Evolutionary conservation across 192 early-diverging fungal genomes (phyloP).

Genomic region (Backusella morwellensis): DNA sequence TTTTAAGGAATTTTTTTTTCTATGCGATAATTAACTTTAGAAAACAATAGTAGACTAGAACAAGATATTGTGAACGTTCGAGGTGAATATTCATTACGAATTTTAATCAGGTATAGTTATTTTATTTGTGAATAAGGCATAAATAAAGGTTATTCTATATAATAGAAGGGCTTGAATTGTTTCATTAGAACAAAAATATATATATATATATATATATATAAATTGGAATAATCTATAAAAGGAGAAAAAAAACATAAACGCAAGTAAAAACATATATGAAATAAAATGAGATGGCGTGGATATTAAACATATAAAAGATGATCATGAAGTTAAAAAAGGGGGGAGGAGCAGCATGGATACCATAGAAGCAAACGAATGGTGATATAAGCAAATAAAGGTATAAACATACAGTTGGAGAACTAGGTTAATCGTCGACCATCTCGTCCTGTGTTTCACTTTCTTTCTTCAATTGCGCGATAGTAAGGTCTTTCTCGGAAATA

Average conservation of each 20-base stretch:
- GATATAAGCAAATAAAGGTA: background rate
- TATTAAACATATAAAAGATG: background rate
- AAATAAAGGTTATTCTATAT: too few relatives aligned
- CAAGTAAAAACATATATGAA: background rate
- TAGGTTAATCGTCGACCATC: background rate
- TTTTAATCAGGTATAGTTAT: too few relatives aligned
- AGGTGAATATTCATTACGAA: too few relatives aligned
- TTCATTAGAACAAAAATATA: too few relatives aligned
- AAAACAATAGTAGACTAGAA: too few relatives aligned
- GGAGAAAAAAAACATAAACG: background rate
- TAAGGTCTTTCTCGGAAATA: slow-evolving; percentile 15
- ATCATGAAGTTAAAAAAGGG: background rate
- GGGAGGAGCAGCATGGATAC: background rate
- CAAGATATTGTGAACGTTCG: too few relatives aligned
- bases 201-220: background rate
- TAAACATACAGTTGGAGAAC: background rate
- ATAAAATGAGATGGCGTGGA: background rate
- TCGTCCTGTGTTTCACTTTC: background rate
- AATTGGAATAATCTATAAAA: background rate
- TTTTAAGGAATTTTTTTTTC: too few relatives aligned
- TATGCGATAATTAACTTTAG: too few relatives aligned
- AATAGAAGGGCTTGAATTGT: too few relatives aligned
- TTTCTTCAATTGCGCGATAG: slow-evolving; percentile 1
- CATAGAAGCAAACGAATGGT: background rate
- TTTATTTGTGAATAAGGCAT: too few relatives aligned